Evolutionary conservation across 345 rosid genomes (phyloP).

Genomic region (Syzygium grande): DNA sequence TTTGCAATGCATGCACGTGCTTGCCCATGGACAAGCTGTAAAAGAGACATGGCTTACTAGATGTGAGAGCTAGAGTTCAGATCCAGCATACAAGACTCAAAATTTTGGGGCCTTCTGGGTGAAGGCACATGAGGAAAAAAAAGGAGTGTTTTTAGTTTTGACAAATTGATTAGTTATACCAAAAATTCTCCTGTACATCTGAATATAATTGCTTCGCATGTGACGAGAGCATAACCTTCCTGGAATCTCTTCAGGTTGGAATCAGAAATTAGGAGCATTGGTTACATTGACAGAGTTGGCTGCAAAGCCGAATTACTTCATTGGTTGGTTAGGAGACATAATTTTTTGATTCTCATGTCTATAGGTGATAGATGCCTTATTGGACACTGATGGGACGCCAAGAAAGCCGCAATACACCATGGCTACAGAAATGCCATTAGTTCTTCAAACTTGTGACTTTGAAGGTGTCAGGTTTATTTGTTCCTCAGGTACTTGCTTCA

Average conservation of each 20-base stretch:
- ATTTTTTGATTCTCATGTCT: background rate
- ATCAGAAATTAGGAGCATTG: background rate
- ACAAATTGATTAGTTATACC: background rate
- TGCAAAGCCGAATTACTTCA: background rate
- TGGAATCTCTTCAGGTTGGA: background rate
- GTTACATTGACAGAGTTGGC: background rate
- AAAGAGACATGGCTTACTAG: background rate
- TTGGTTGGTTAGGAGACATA: background rate
- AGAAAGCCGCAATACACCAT: conserved; percentile 78
- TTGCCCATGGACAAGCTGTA: background rate
- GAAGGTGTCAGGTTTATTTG: conserved; percentile 60
- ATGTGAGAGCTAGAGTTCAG: background rate
- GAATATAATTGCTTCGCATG: background rate
- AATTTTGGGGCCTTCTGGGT: background rate
- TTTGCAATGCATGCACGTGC: background rate
- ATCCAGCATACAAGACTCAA: background rate
- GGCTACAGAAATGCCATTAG: conserved; percentile 82
- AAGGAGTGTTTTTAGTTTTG: background rate
- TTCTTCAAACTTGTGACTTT: conserved; percentile 73
- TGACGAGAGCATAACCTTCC: background rate
- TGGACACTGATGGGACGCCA: conserved; percentile 49
- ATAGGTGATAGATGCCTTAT: conserved; percentile 64
- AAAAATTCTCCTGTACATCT: background rate
- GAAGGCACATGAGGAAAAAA: background rate
- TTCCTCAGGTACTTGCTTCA: conserved; percentile 50